phyloP scores from a whole-genome alignment of 345 rosid genomes.

The Carallia pectinifolia region DNA sequence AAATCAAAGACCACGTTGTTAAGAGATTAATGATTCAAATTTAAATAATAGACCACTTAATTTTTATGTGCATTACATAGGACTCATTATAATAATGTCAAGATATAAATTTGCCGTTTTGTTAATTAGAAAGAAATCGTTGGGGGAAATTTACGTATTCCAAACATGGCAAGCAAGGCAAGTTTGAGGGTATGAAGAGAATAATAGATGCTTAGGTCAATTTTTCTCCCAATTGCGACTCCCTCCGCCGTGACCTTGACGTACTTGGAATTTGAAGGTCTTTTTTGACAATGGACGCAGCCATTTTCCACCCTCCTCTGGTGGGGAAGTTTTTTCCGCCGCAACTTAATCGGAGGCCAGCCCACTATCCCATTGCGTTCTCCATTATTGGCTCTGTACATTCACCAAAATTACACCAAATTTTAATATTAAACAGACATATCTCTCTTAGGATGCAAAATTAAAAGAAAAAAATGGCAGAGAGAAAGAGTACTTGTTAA shows the following conservation, averaged over 20 bases:
- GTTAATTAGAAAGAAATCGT: background rate
- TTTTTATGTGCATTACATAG: no score
- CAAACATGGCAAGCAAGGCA: constrained; percentile 44
- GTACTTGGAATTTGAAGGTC: constrained; percentile 30
- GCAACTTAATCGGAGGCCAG: constrained; percentile 42
- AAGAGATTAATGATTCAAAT: background rate
- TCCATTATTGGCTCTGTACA: constrained; percentile 17
- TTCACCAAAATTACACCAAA: background rate
- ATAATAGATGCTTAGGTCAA: constrained; percentile 33
- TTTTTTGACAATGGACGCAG: constrained; percentile 6
- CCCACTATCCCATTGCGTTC: constrained; percentile 25
- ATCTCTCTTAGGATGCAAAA: no score
- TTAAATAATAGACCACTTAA: no score
- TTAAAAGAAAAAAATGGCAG: background rate
- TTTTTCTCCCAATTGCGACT: constrained; percentile 47
- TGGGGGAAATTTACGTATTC: constrained; percentile 23
- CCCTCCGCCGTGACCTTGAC: constrained; percentile 59
- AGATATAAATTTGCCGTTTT: background rate
- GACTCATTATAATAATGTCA: no score
- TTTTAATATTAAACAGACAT: no score
- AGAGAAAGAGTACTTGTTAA: constrained; percentile 1
- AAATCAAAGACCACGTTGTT: background rate
- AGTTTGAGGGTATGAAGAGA: constrained; percentile 33
- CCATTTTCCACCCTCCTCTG: constrained; percentile 14
- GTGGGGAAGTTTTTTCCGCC: constrained; percentile 14